Evolutionary conservation across 2,329 filamentous ascomycete species (phyloP), one percentile per base, ranked within the genome.

Genomic region (Chalaropsis ovoidea): DNA sequence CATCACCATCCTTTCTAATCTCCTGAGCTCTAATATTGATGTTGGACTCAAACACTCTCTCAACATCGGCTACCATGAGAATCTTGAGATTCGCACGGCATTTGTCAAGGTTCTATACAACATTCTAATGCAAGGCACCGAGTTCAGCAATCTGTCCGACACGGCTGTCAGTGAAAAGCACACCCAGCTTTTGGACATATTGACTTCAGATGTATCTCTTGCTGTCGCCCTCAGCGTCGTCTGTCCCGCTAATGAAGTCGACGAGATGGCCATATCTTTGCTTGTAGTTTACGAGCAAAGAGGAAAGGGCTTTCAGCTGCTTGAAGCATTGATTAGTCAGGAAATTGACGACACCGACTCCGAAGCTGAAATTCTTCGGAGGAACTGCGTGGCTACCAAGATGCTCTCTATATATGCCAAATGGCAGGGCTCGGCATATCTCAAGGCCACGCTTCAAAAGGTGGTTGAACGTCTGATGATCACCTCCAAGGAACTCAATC

Each of bases 71-170:
- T 88, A 88, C 70, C 84, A 88, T 70, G 84, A 87, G 70, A 86
- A 87, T 70, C 77, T 86, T 41, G 84, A 87, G 69, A 87, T 88
- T 67, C 80, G 86, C 63, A 87, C 84, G 4, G 86, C 86, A 1
- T 88, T 88, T 71, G 81, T 88, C 67, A 86, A 84, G 69, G 86
- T 88, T 17, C 77, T 88, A 5, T 86, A 84, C 71, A 88, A 88
- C 71, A 87, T 88, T 64, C 74, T 88, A 17, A 80, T 86, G n/a
- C 86, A 88, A 71, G 86, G 86, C 43, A 87, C 85, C 0, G 86
- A 88, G 71, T 88, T 88, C 71, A 87, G 81, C 70, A 86, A 85
- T 65, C 73, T 88, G 39, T 86, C 85, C 1, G 85, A 88, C 72
- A 80, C 82, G 13, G 84, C 84, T 17, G 83, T 87, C 15, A 86